These are phyloP conservation scores for Diatrype stigma DNA, from an alignment of 2,329 filamentous ascomycete species.

Conservation along the genomic window DNA sequence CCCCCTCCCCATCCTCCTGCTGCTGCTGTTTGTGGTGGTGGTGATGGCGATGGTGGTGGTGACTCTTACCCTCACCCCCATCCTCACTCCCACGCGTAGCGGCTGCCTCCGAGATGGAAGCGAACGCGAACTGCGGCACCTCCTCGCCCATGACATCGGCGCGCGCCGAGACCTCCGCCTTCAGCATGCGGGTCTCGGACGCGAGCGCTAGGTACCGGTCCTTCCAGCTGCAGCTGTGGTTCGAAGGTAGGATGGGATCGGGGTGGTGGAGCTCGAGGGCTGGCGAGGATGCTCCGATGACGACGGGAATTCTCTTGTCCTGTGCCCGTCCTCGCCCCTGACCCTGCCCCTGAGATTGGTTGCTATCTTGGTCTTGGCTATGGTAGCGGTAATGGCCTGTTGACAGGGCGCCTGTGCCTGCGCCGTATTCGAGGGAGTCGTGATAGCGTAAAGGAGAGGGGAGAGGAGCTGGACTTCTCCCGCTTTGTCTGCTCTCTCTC, in stretches of 20 bases:
- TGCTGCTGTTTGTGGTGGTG: conserved; percentile 7
- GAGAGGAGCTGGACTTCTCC: neutral
- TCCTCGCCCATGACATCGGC: neutral
- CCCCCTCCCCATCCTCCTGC: conserved; percentile 8
- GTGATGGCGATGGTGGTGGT: too few species aligned
- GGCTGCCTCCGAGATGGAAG: conserved; percentile 5
- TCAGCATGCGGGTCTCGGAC: conserved; percentile 37
- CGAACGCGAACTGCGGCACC: neutral
- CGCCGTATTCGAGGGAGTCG: too few species aligned
- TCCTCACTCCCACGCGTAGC: neutral
- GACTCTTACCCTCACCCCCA: too few species aligned
- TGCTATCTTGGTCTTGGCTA: too few species aligned
- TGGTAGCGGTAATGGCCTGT: too few species aligned
- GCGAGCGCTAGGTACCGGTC: conserved; percentile 37
- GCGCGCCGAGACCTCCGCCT: conserved; percentile 31
- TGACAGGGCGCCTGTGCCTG: too few species aligned
- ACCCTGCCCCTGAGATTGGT: too few species aligned
- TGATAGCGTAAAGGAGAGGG: neutral
- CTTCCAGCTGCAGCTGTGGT: conserved; percentile 35
- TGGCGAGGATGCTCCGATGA: conserved; percentile 1
- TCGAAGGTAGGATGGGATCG: conserved; percentile 25
- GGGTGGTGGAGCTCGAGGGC: conserved; percentile 28
- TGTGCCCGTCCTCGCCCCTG: too few species aligned
- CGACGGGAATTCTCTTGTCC: too few species aligned
- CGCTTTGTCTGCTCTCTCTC: neutral